Conservation (phyloP, 2,329 filamentous ascomycete genomes). For the Clonostachys rosea region DNA sequence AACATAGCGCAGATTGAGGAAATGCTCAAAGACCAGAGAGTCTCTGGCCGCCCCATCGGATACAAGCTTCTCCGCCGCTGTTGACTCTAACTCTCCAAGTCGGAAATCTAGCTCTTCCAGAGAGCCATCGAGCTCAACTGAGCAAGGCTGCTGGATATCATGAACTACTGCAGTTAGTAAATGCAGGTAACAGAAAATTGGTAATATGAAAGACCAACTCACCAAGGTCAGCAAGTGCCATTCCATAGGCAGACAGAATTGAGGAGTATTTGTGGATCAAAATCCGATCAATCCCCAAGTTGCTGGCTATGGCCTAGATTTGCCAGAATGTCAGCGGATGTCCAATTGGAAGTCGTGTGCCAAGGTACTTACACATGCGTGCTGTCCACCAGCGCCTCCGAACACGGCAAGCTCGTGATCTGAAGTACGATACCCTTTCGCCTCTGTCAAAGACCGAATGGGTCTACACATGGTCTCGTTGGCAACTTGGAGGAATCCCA, state of each 20-base stretch:
- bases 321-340: neutral
- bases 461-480: conserved; percentile 90
- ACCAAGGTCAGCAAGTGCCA: conserved; percentile 80
- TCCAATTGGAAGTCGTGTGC: neutral
- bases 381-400: conserved; percentile 86
- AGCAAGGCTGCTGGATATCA: conserved; percentile 76
- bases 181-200: too few species aligned
- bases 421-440: conserved; percentile 84
- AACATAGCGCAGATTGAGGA: conserved; percentile 35
- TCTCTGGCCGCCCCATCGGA: neutral
- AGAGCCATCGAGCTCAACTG: conserved; percentile 56
- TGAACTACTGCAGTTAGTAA: conserved; percentile 48
- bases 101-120: conserved; percentile 55
- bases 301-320: conserved; percentile 63
- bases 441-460: conserved; percentile 85
- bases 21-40: conserved; percentile 16
- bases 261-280: conserved; percentile 84
- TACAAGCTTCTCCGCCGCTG: conserved; percentile 3
- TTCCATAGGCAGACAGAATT: conserved; percentile 84
- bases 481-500: conserved; percentile 86
- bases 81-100: conserved; percentile 1
- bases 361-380: conserved; percentile 58
- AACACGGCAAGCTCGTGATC: conserved; percentile 87
- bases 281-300: conserved; percentile 79
- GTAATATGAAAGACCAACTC: too few species aligned